Evolutionary conservation across 495 filamentous ascomycete genomes (phyloP).

Genomic region (Podospora fimiseda): DNA sequence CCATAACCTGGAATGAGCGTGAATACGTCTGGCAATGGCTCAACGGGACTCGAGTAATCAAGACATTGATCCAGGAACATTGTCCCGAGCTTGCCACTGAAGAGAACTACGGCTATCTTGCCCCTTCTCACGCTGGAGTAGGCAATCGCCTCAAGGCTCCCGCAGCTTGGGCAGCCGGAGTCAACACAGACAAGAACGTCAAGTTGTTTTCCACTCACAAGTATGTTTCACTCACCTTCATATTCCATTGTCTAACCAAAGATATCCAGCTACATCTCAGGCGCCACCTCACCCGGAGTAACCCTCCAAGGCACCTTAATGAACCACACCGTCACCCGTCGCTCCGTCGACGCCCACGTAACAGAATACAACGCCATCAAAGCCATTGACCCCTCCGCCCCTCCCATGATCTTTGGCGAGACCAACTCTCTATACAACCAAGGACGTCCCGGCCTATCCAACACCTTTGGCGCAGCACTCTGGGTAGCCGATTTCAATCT

Average conservation of each 20-base stretch:
- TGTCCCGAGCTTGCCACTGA: constrained; percentile 46
- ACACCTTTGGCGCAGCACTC: constrained; percentile 64
- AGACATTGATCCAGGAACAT: constrained; percentile 37
- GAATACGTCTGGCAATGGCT: constrained; percentile 59
- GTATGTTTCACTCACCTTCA: constrained; percentile 29
- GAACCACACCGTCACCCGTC: constrained; percentile 55
- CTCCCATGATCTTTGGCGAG: constrained; percentile 59
- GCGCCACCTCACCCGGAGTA: constrained; percentile 54
- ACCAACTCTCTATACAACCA: constrained; percentile 60
- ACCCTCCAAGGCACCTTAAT: constrained; percentile 59
- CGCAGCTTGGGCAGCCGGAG: constrained; percentile 44
- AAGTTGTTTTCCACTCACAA: constrained; percentile 58
- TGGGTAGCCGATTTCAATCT: constrained; percentile 65
- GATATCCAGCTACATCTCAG: constrained; percentile 55
- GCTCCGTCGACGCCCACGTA: constrained; percentile 43
- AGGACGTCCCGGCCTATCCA: constrained; percentile 56
- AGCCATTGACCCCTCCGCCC: constrained; percentile 29
- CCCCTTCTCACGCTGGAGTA: constrained; percentile 56
- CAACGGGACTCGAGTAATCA: constrained; percentile 46
- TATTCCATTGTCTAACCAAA: not conserved
- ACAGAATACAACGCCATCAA: constrained; percentile 38
- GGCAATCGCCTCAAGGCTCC: constrained; percentile 47
- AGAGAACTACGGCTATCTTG: constrained; percentile 47
- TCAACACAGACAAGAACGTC: constrained; percentile 46
- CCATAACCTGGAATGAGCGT: constrained; percentile 49